Evolutionary conservation across 2,329 filamentous ascomycete genomes (phyloP), one percentile per base, ranked within the genome.

Genomic region (Colletotrichum costaricense): DNA sequence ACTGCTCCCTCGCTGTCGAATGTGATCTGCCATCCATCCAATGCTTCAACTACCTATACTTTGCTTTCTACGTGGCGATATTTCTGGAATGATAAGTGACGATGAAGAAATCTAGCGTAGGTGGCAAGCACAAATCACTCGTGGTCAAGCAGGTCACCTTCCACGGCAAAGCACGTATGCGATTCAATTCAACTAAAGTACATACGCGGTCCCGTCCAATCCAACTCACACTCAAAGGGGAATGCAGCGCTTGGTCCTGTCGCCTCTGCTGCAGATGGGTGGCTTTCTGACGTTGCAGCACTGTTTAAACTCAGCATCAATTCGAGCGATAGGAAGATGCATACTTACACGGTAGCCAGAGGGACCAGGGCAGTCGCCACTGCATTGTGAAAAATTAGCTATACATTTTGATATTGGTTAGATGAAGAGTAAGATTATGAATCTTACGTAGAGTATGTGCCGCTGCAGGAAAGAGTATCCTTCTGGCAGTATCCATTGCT

Each of bases 251-350:
- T 58, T 59, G 33, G 26, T 59, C 59, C 54, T 69, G n/a, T 59
- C 66, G 12, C 60, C 59, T 16, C 70, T 28, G 26, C 35, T 46
- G 35, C 70, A 73, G 19, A 73, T 63, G 6, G 71, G 71, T 14
- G 71, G 71, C 62, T 63, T 63, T 56, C 30, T 57, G 22, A 59
- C n/a, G 24, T 73, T 73, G 57, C 71, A 73, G 68, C 71, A 73
- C 71, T 73, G 14, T 9, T 19, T 19, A 35, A 56, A 12, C 22
- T 67, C n/a, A 72, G 62, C 57, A 22, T 58, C 54, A 7, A 19
- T 5, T n/a, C 14, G 3, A 38, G 49, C 19, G 22, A 58, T n/a
- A 24, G 30, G 12, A 46, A 14, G 26, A 11, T 3, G 19, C 16
- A 4, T 67, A 63, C 67, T 30, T 73, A 73, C 71, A 6, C 71